phyloP scores from a whole-genome alignment of 805 yeast species.

The Candida pseudofarinosa region DNA sequence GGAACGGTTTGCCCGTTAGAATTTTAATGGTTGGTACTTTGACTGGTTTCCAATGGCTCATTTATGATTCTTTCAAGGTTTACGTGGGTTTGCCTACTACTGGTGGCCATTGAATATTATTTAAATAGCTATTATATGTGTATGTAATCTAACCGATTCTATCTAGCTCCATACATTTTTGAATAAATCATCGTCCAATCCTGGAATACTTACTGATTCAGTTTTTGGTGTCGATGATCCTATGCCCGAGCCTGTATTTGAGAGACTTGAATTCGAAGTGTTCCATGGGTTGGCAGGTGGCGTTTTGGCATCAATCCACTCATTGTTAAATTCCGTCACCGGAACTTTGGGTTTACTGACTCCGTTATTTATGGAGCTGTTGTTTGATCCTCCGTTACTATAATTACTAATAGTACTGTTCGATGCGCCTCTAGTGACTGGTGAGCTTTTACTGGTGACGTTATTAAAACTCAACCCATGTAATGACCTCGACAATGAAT shows the following conservation, averaged over 20 bases:
- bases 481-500: conserved; percentile 19
- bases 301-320: conserved; percentile 25
- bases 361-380: background rate
- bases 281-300: conserved; percentile 10
- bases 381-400: background rate
- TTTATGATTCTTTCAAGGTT: conserved; percentile 96
- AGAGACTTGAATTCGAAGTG: conserved; percentile 4
- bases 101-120: conserved; percentile 44
- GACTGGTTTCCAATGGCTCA: conserved; percentile 95
- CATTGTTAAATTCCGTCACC: conserved; percentile 24
- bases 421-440: conserved; percentile 1
- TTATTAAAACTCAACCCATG: conserved; percentile 18
- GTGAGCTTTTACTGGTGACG: conserved; percentile 3
- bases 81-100: conserved; percentile 92
- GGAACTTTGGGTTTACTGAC: conserved; percentile 1
- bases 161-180: conserved; percentile 73
- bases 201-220: conserved; percentile 2
- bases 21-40: conserved; percentile 96
- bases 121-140: background rate
- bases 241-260: conserved; percentile 4
- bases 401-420: background rate
- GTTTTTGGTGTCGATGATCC: conserved; percentile 1
- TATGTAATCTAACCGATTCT: conserved; percentile 19
- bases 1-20: conserved; percentile 95
- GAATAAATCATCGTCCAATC: conserved; percentile 59